Conservation (phyloP, 2,329 filamentous ascomycete genomes). For the Botryosphaeria dothidea region DNA sequence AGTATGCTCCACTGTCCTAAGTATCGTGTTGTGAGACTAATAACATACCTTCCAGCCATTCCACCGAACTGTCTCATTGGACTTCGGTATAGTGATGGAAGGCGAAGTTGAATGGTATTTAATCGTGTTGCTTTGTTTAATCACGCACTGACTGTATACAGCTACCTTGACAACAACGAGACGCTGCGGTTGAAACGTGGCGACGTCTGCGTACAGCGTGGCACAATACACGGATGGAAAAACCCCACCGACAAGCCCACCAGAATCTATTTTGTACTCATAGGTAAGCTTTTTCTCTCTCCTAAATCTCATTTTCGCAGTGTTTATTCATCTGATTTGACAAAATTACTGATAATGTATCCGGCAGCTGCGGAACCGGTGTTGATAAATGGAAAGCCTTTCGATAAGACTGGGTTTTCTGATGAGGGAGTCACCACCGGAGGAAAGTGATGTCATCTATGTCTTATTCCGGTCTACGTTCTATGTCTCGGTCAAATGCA, state of each 20-base stretch:
- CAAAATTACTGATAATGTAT: background rate
- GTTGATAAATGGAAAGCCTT: background rate
- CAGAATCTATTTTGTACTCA: background rate
- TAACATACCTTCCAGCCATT: background rate
- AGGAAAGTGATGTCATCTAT: background rate
- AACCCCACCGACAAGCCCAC: constrained; percentile 25
- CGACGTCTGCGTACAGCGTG: constrained; percentile 38
- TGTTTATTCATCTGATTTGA: background rate
- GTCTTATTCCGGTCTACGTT: no score
- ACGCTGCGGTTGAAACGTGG: constrained; percentile 30
- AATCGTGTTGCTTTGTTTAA: background rate
- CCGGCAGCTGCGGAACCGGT: background rate
- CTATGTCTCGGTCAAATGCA: no score
- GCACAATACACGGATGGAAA: constrained; percentile 42
- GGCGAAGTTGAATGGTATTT: constrained; percentile 8
- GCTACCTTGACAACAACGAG: constrained; percentile 3
- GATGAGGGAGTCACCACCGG: background rate
- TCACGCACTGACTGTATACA: background rate
- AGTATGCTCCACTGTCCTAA: background rate
- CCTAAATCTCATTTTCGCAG: no score
- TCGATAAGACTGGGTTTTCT: constrained; percentile 1
- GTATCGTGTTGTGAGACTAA: background rate
- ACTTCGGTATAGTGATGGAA: constrained; percentile 1
- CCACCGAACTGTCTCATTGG: background rate
- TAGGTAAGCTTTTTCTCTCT: background rate